Evolutionary conservation across 2,329 filamentous ascomycete species (phyloP), one percentile per base, ranked within the genome.

Genomic region (Colletotrichum lupini): DNA sequence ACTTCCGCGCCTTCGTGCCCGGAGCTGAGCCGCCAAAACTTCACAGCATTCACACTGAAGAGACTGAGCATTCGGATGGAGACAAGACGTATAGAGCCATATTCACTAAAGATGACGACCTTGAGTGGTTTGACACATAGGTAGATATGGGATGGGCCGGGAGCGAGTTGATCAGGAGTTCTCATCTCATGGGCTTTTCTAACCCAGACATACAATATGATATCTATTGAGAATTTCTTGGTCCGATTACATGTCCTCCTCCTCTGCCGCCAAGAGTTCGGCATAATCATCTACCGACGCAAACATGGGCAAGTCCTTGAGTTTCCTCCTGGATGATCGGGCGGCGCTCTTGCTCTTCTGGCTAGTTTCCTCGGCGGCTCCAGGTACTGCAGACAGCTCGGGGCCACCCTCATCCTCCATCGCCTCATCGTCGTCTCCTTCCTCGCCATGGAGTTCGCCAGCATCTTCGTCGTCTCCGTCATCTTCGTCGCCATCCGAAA

Each of bases 241-340:
- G 2, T 16, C 37, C 11, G 9, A n/a, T 59, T 35, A 52, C 5
- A 71, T 55, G 22, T 91, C 91, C 75, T 92, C 91, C 64, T 97
- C 94, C 75, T 97, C 94, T 75, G 91, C 89, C 4, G 88, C 94
- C 81, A 98, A 83, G 84, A 98, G 88, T 78, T 93, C 93, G 19
- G 95, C 96, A 82, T 98, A 99, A 81, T 98, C 97, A 67, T 98
- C 97, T 37, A 89, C 93, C 37, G 94, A 97, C 24, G 97, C 97
- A 85, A 99, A 99, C 46, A 92, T 97, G 7, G 97, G 97, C 77
- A 99, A 86, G 76, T 91, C 91, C 89, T 95, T 98, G 82, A 98
- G 87, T 85, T 94, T 94, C 88, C 92, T 95, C 85, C 90, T 92
- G 85, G 93, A 94, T 81, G 90, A 88, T 88, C 76, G 81, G 74